phyloP scores from a whole-genome alignment of 2,329 filamentous ascomycete species.

The Fusarium nisikadoi region DNA sequence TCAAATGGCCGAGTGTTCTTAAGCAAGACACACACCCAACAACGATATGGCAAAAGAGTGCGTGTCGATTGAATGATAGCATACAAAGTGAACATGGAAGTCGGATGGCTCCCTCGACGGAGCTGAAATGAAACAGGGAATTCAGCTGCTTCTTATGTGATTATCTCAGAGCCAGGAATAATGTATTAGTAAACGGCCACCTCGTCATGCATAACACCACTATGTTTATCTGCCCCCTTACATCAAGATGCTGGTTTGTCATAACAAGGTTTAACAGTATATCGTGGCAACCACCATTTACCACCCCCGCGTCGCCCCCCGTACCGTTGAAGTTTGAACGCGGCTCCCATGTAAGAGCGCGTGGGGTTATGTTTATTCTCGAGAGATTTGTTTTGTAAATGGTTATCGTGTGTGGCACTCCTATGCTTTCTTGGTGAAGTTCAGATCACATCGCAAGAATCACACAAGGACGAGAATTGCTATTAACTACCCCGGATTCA shows the following conservation, averaged over 20 bases:
- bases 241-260: slow-evolving; percentile 3
- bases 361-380: slow-evolving; percentile 12
- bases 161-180: background rate
- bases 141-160: background rate
- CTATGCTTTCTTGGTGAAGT: background rate
- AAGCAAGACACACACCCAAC: background rate
- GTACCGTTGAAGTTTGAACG: background rate
- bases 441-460: background rate
- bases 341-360: slow-evolving; percentile 19
- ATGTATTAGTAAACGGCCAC: background rate
- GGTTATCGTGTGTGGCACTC: background rate
- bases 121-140: background rate
- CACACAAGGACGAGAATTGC: background rate
- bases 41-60: background rate
- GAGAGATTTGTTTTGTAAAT: too few species aligned
- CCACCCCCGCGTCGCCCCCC: slow-evolving; percentile 21
- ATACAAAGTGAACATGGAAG: background rate
- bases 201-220: slow-evolving; percentile 10
- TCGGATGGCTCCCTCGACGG: background rate
- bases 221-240: slow-evolving; percentile 12
- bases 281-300: slow-evolving; percentile 11
- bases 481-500: background rate
- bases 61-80: background rate
- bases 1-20: background rate
- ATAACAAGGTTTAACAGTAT: slow-evolving; percentile 17